phyloP scores from a whole-genome alignment of 75 land plant species.

The Pseudotsuga menziesii region DNA sequence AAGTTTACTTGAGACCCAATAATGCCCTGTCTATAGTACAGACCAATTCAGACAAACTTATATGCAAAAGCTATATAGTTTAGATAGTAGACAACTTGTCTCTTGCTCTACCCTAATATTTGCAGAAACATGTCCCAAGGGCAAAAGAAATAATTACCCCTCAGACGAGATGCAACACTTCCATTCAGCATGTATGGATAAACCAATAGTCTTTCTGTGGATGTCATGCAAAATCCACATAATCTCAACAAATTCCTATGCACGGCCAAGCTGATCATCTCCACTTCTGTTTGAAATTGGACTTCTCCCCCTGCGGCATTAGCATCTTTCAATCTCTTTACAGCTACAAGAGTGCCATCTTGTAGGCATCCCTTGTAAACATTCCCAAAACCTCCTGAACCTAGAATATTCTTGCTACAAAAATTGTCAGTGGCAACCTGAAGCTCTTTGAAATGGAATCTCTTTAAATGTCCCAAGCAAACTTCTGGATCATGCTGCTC shows the following conservation, averaged over 20 bases:
- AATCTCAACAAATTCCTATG: conserved; percentile 72
- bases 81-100: not conserved
- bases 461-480: conserved; percentile 66
- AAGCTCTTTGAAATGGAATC: conserved; percentile 69
- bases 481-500: conserved; percentile 60
- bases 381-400: conserved; percentile 81
- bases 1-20: conserved; percentile 1
- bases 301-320: conserved; percentile 62
- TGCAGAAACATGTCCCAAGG: not conserved
- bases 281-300: conserved; percentile 79
- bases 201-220: conserved; percentile 63
- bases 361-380: conserved; percentile 75
- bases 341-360: conserved; percentile 80
- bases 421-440: conserved; percentile 71
- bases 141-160: conserved; percentile 32
- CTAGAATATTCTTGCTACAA: conserved; percentile 65
- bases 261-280: conserved; percentile 87
- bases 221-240: conserved; percentile 68
- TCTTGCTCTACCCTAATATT: not conserved
- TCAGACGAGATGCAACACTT: conserved; percentile 86
- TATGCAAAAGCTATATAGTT: not conserved
- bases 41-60: not conserved
- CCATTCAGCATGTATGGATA: conserved; percentile 91
- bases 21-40: not conserved
- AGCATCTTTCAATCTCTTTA: conserved; percentile 81